Base-by-base conservation (phyloP, 129 eudicot genomes). In the Oenanthe sinensis region DNA sequence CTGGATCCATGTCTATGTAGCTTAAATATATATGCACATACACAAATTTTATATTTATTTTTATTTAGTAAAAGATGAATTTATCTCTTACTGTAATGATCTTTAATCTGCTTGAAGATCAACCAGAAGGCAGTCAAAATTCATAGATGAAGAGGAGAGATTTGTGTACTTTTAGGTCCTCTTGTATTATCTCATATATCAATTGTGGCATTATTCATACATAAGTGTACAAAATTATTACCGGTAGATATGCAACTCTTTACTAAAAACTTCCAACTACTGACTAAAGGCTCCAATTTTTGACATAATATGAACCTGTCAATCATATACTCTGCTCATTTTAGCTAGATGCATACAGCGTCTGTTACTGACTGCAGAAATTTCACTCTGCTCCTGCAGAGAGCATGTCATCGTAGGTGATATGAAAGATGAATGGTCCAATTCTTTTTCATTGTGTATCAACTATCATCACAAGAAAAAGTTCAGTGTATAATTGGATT, bases 341-440 rank as follows among this genome's bases (percentile, higher is more conserved):
- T 12, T 36, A 30, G 43, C 20, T 9, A 26, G 20, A 67, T 67
- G 39, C 39, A 11, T 26, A 67, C 22, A 67, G 74, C 74, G 39
- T 70, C 45, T 70, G 46, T 47, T 42, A 28, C 54, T 42, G 72
- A 60, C 47, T 15, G 49, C 63, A 60, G 4, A 0, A n/a, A 20
- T 44, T n/a, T 12, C 50, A 16, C 40, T 70, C 36, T 46, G 48
- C 76, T n/a, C 37, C 60, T 12, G 36, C 88, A 96, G 99, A 87
- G 99, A 96, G 79, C 99, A 96, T 40, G 99, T 97, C 6, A 93
- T 85, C 76, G 95, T 96, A 69, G 99, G 99, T 74, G 99, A 91
- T 81, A 92, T 96, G 99, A 96, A 97, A 85, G 99, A 96, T 81
- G 90, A 90, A 73, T 96, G 99, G 99, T 96, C 99, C 55, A 96